Base-by-base conservation (phyloP, 2,329 filamentous ascomycete genomes). In the Hymenoscyphus salicellus region DNA sequence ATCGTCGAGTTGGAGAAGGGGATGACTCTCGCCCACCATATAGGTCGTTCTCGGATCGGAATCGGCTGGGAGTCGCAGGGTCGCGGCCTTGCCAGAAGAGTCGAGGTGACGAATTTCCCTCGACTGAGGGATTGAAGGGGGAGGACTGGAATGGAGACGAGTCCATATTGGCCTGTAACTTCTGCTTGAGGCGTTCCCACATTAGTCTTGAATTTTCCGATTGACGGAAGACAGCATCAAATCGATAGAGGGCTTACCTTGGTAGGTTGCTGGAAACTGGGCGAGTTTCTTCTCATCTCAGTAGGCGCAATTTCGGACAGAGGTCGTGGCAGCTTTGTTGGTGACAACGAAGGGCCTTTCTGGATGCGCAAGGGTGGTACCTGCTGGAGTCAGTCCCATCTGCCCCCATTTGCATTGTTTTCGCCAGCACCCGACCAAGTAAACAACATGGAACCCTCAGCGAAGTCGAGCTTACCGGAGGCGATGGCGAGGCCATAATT, bases 251-350 rank as follows among this genome's bases (percentile, higher is more conserved):
- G 68, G 69, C 78, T 77, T 82, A 93, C 90, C 85, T 90, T 92
- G 65, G 81, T 79, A 83, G 67, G 78, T 77, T 93, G 90, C 73
- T 90, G 93, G 86, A 89, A 96, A 81, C 90, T 96, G 61, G 93
- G 93, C 60, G 93, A 97, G 81, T 98, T 98, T 73, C 93, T 86
- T 76, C 94, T 87, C 78, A 88, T 89, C 79, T 93, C 92, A 68
- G 90, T 90, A 61, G 91, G 90, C 72, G 90, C 92, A 75, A 99
- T 88, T 81, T 99, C 95, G 67, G 92, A 91, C 69, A 99, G 84
- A 65, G 95, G 91, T 72, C 90, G 88, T 75, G 89, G 85, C 63
- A 84, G 79, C 77, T 89, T 93, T 73, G 81, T 78, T 55, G 89
- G 86, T 66, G 89, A 88, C 62, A 83, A 77, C 66, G 78, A 80